A percentile compares a stretch with the other conserved stretches of the same genome.
Conservation (phyloP, 345 rosid species). For the Mallotus nudiflorus region DNA sequence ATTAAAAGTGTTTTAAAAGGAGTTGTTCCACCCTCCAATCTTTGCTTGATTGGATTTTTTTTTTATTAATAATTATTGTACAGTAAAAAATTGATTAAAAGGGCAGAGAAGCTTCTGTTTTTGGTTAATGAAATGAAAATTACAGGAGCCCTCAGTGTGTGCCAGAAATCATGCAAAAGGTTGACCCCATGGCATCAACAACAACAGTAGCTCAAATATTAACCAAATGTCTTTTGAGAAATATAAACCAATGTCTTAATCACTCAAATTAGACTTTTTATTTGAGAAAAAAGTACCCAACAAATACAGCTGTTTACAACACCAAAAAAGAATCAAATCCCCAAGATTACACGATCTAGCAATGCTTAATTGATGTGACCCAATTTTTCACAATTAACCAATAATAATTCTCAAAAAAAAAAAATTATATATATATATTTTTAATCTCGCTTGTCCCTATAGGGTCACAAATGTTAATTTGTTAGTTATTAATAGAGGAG, state of each 20-base stretch:
- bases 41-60: slow-evolving; percentile 27
- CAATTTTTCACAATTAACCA: background rate
- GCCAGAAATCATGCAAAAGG: slow-evolving; percentile 41
- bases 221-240: too few species aligned
- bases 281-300: slow-evolving; percentile 24
- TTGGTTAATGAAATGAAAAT: slow-evolving; percentile 34
- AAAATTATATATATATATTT: too few species aligned
- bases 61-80: background rate
- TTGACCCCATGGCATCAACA: slow-evolving; percentile 28
- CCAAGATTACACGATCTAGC: slow-evolving; percentile 44
- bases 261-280: slow-evolving; percentile 49
- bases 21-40: slow-evolving; percentile 39
- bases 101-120: slow-evolving; percentile 40
- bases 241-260: slow-evolving; percentile 45
- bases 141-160: slow-evolving; percentile 28
- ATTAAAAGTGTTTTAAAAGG: slow-evolving; percentile 7
- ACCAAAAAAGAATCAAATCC: slow-evolving; percentile 46
- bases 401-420: background rate
- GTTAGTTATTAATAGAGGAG: too few species aligned
- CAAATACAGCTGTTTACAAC: slow-evolving; percentile 87
- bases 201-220: slow-evolving; percentile 17
- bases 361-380: slow-evolving; percentile 33
- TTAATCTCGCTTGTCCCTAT: too few species aligned
- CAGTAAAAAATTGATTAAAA: slow-evolving; percentile 19
- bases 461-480: too few species aligned